Percentiles rank a stretch among this genome's conserved stretches.
phyloP scores from a whole-genome alignment of 2,329 filamentous ascomycete genomes.

The Colletotrichum salicis region DNA sequence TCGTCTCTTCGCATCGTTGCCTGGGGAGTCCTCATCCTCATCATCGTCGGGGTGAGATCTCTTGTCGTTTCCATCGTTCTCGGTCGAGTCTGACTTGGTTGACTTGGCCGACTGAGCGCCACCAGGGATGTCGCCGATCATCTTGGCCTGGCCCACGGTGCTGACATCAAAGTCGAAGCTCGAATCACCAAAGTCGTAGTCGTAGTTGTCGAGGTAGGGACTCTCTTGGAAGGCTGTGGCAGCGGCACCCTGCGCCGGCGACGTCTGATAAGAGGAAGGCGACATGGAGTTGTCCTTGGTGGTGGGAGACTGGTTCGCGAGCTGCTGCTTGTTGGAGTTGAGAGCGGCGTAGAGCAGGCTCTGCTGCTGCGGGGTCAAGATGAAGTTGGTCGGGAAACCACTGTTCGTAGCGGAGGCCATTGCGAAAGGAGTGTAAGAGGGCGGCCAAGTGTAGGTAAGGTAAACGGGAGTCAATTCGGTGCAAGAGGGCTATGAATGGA shows the following conservation, averaged over 20 bases:
- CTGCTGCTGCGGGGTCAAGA: slow-evolving; percentile 81
- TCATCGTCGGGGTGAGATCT: slow-evolving; percentile 78
- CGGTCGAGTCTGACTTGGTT: slow-evolving; percentile 60
- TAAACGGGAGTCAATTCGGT: slow-evolving; percentile 17
- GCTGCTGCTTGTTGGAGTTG: slow-evolving; percentile 70
- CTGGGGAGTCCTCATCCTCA: slow-evolving; percentile 66
- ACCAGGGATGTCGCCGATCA: slow-evolving; percentile 82
- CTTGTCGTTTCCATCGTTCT: slow-evolving; percentile 74
- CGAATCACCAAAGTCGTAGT: slow-evolving; percentile 80
- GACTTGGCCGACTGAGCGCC: slow-evolving; percentile 63
- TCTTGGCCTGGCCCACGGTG: slow-evolving; percentile 60
- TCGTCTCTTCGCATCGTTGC: slow-evolving; percentile 72
- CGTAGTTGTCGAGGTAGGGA: slow-evolving; percentile 82
- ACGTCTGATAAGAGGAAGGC: slow-evolving; percentile 60
- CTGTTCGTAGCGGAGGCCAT: slow-evolving; percentile 64
- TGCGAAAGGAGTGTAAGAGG: slow-evolving; percentile 35
- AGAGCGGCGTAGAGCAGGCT: slow-evolving; percentile 80
- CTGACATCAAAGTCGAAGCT: slow-evolving; percentile 78
- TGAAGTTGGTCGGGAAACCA: slow-evolving; percentile 65
- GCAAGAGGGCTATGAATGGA: slow-evolving; percentile 18
- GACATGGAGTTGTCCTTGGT: slow-evolving; percentile 56
- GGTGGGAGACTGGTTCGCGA: slow-evolving; percentile 48
- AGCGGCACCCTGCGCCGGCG: slow-evolving; percentile 56
- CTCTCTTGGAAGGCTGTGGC: slow-evolving; percentile 73
- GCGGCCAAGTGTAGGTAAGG: slow-evolving; percentile 19